These are phyloP conservation scores for Crithidia expoeki DNA, from an alignment of 208 protist species.

Conservation along the genomic window DNA sequence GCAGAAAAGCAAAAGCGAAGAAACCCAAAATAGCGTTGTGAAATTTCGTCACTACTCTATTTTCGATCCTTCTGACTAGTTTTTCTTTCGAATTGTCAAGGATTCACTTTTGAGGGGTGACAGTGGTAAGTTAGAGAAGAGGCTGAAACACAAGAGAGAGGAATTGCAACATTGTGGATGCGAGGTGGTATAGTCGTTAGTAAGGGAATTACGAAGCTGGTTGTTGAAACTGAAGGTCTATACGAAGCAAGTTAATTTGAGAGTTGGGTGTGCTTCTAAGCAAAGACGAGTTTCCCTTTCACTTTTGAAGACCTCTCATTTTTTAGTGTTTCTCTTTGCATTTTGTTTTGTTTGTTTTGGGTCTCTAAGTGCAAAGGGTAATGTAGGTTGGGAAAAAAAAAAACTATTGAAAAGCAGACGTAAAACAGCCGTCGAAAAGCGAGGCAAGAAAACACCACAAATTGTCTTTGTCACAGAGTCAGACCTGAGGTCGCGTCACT, in stretches of 20 bases:
- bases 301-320: too few relatives aligned
- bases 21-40: constrained; percentile 11
- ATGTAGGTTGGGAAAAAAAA: not conserved
- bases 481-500: not conserved
- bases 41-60: constrained; percentile 3
- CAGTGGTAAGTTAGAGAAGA: not conserved
- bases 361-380: not conserved
- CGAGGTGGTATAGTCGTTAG: too few relatives aligned
- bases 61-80: not conserved
- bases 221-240: too few relatives aligned
- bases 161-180: too few relatives aligned
- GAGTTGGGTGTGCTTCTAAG: too few relatives aligned
- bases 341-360: not conserved
- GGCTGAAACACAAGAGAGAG: not conserved
- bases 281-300: too few relatives aligned
- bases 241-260: too few relatives aligned
- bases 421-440: too few relatives aligned
- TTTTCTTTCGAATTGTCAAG: constrained; percentile 3
- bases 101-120: not conserved
- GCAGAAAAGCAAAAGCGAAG: constrained; percentile 15
- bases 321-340: not conserved
- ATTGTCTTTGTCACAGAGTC: not conserved
- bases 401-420: constrained; percentile 2
- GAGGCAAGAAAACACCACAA: not conserved
- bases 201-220: too few relatives aligned